These are phyloP conservation scores for Neurospora sp. DNA, from an alignment of 495 filamentous ascomycete genomes.

Conservation along the genomic window DNA sequence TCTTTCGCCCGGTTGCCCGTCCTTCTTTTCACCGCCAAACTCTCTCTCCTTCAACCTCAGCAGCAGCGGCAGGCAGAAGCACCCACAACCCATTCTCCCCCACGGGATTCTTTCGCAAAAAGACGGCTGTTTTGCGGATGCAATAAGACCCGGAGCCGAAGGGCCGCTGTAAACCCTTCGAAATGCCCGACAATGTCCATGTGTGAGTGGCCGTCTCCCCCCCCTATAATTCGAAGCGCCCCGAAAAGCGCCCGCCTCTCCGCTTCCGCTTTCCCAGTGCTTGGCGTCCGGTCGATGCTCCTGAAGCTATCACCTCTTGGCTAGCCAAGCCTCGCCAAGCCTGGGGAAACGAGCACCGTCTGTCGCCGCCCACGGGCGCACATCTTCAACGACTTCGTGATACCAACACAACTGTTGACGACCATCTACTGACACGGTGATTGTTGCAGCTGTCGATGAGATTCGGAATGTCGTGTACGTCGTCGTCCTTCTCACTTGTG, in stretches of 20 bases:
- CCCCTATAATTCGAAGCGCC: not conserved
- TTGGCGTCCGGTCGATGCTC: constrained; percentile 1
- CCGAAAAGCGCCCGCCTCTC: not conserved
- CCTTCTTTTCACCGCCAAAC: not conserved
- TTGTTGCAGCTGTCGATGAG: constrained; percentile 26
- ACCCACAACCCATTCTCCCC: not conserved
- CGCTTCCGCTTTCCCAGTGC: constrained; percentile 5
- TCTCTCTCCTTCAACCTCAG: not conserved
- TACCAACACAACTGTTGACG: not conserved
- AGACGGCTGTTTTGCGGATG: not conserved
- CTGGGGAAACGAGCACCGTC: constrained; percentile 10
- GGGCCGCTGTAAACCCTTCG: constrained; percentile 7
- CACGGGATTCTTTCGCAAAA: not conserved
- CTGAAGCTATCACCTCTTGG: constrained; percentile 17
- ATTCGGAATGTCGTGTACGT: constrained; percentile 32
- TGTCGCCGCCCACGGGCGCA: not conserved
- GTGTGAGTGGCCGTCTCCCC: constrained; percentile 10
- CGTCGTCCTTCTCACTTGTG: not conserved
- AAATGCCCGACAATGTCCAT: constrained; percentile 21
- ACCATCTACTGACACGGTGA: constrained; percentile 13
- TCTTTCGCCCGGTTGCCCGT: not conserved
- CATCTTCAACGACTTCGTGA: not conserved
- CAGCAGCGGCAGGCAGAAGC: not conserved
- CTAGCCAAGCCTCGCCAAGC: constrained; percentile 28
- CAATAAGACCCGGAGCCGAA: not conserved